Evolutionary conservation across 2,329 filamentous ascomycete genomes (phyloP), one percentile per base, ranked within the genome.

Genomic region (Neopestalotiopsis clavispora): DNA sequence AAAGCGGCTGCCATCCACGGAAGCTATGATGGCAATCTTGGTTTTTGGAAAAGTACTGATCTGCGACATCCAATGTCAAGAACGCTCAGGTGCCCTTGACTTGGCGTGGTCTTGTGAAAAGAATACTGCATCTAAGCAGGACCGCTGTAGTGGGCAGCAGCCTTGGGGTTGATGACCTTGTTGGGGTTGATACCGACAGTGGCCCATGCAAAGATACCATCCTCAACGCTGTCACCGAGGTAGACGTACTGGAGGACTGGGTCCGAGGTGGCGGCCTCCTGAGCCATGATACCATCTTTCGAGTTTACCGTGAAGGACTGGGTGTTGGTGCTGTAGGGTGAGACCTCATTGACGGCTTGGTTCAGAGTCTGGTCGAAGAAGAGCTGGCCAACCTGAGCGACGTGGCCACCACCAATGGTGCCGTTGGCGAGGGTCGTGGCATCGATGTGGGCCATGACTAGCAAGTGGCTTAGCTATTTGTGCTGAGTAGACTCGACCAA

Each of bases 341-440:
- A 28, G 1, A 67, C 34, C 28, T 30, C 32, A 34, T 59, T 23
- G 56, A 67, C 56, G 23, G 23, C 65, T 20, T 67, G 12, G 65
- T 67, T 67, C 1, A 80, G 62, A 1, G 69, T 66, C 69, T 80
- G 77, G 20, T 74, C 73, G 10, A 80, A 75, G 69, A 75, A 80
- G 7, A 80, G 49, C 68, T 80, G 78, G 6, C 78, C 78, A 1
- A 77, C 79, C 56, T 73, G 76, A 30, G 78, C 75, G 1, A 74
- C 74, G 45, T 76, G 72, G 3, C 75, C 71, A 3, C 66, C 62
- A 62, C 10, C 56, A 14, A 73, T 68, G n/a, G 71, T 72, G 45
- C 71, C 71, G 65, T 73, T 73, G 57, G 62, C 57, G 34, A 67
- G 67, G 12, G 70, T 65, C 12, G 67, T 71, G 69, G 71, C 75